phyloP scores from a whole-genome alignment of 23 red algal genomes.

The Gracilaria vermiculophylla region DNA sequence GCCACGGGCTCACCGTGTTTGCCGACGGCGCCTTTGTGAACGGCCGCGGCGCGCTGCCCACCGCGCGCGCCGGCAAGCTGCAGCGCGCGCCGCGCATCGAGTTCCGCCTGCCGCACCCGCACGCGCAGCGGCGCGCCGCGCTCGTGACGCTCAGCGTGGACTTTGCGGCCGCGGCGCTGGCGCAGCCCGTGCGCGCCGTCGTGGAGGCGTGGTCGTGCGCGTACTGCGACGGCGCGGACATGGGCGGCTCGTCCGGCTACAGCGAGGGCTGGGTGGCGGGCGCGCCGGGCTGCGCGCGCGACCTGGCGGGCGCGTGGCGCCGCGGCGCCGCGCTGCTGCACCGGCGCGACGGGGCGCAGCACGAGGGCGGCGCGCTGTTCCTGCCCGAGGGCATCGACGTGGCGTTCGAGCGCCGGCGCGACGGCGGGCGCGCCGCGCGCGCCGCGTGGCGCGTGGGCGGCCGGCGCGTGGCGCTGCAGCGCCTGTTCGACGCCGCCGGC shows the following conservation, averaged over 20 bases:
- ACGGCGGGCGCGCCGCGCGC: slow-evolving; percentile 20
- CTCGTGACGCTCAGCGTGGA: slow-evolving; percentile 28
- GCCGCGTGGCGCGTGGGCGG: slow-evolving; percentile 54
- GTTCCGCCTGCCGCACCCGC: slow-evolving; percentile 41
- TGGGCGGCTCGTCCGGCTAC: slow-evolving; percentile 64
- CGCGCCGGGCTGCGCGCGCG: neutral
- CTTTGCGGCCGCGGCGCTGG: slow-evolving; percentile 21
- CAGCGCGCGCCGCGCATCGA: slow-evolving; percentile 6
- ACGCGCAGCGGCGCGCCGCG: neutral
- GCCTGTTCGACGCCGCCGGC: slow-evolving; percentile 37
- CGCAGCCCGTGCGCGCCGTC: slow-evolving; percentile 9
- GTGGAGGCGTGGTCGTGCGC: slow-evolving; percentile 44
- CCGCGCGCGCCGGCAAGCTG: neutral
- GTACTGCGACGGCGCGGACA: slow-evolving; percentile 69
- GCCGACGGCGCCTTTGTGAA: slow-evolving; percentile 41
- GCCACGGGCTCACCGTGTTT: slow-evolving; percentile 10
- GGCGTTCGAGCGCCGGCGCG: neutral
- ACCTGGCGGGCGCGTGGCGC: slow-evolving; percentile 39
- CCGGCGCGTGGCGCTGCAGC: slow-evolving; percentile 33
- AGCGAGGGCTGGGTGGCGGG: slow-evolving; percentile 53
- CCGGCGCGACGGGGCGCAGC: neutral
- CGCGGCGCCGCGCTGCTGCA: slow-evolving; percentile 12
- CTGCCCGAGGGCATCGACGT: slow-evolving; percentile 62
- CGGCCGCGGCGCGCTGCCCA: neutral
- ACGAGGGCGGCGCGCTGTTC: neutral